Evolutionary conservation across 257 asterid genomes (phyloP), one percentile per base, ranked within the genome.

Genomic region (Eustoma russellianum): DNA sequence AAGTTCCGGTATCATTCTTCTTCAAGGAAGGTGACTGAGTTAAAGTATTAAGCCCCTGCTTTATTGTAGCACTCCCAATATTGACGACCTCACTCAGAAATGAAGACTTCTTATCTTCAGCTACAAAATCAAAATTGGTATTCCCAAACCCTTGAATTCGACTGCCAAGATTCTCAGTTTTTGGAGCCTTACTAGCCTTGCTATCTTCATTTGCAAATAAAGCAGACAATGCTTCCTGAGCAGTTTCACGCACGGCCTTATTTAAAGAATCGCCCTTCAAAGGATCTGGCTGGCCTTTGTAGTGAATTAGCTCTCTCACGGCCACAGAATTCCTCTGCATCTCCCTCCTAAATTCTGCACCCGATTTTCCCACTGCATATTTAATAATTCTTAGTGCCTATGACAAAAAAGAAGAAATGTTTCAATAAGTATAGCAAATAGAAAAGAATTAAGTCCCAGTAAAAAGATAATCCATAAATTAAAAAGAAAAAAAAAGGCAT

Each of bases 71-170:
- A 72, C 94, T 85, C 52, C 98, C 98, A 9, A 91, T 79, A 66
- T 85, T 94, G 59, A 92, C 97, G 59, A 92, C 94, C 76, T 83
- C 97, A 62, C 82, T 79, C 57, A 92, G 77, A 74, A 91, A 92
- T 52, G 98, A 87, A 66, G 71, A 85, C 69, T 75, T 92, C 66
- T 92, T 93, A 46, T 81, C 95, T 15, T 84, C 74, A 54, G 97
- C 77, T 56, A 79, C 95, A 70, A 72, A 81, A 72, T 80, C 95
- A 70, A 72, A 81, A 72, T 77, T 77, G 49, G 86, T 82, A 60
- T 66, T 92, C 45, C 98, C 98, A 63, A 91, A 92, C 38, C 98
- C 98, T 67, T 92, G 91, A 65, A 92, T 92, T 44, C 98, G 86
- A 66, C 95, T 73, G 55, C 95, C 80, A 48, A 92, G 95, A 54